Evolutionary conservation across 2,329 filamentous ascomycete genomes (phyloP), one percentile per base, ranked within the genome.

Genomic region (Claviceps sp.): DNA sequence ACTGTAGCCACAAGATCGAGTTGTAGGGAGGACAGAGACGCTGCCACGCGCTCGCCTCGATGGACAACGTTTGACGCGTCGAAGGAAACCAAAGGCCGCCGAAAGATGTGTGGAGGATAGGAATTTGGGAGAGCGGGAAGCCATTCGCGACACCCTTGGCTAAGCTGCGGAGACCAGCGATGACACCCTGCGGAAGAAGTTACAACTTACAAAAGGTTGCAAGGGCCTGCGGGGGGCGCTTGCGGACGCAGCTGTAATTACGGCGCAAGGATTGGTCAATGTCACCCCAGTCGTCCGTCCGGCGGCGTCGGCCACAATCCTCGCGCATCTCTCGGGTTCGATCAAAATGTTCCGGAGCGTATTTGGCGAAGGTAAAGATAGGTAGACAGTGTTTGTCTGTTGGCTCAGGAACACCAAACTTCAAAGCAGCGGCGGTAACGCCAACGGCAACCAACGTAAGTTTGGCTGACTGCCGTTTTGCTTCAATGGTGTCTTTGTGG

Each of bases 101-200:
- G 43, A 40, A 42, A 17, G 39, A 45, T 37, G 38, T 40, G 50
- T 39, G 49, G 42, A 19, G 45, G 30, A 43, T 47, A 24, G 50
- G 30, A 48, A 24, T 16, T 42, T 44, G 43, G 50, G 40, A 47
- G 47, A 49, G 50, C 41, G 47, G 50, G 53, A 54, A 47, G 53
- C 44, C 50, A 52, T 54, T 54, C 53, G 53, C 53, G 50, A 54
- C 47, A 38, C 41, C 47, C 47, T 47, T 37, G 50, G 40, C 46
- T 13, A 49, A 47, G 38, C 42, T 52, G 42, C 42, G 11, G 19
- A 19, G 30, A 39, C 38, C 11, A 22, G 19, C 13, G 6, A 44
- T 24, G 42, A 16, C 13, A 44, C 43, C 22, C 22, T 7, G 43
- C 14, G 22, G 43, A 22, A 8, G 22, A 19, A 19, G 40, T n/a